These are phyloP conservation scores for Podospora didyma DNA, from an alignment of 495 filamentous ascomycete genomes.

Conservation along the genomic window DNA sequence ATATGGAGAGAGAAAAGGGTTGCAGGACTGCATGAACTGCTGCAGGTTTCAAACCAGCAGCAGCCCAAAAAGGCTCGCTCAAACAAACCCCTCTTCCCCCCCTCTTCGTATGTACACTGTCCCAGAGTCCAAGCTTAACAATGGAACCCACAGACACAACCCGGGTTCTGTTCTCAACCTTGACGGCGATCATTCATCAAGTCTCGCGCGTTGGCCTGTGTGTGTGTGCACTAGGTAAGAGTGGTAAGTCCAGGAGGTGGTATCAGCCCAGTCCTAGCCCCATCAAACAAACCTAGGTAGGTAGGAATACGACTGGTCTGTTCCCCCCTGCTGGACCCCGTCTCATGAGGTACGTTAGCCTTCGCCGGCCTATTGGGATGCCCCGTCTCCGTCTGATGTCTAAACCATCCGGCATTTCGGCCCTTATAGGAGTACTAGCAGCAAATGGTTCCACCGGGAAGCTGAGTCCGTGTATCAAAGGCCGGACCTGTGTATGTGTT, in stretches of 20 bases:
- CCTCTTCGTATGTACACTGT: too few relatives aligned
- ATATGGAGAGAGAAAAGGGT: not conserved
- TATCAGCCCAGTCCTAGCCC: too few relatives aligned
- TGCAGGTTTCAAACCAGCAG: conserved; percentile 25
- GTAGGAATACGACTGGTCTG: not conserved
- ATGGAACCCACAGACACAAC: not conserved
- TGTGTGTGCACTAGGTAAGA: too few relatives aligned
- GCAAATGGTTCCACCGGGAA: too few relatives aligned
- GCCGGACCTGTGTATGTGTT: too few relatives aligned
- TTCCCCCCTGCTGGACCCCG: not conserved
- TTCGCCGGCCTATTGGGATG: not conserved
- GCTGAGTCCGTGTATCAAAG: too few relatives aligned
- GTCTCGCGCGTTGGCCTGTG: not conserved
- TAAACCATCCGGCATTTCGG: too few relatives aligned
- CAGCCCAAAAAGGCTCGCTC: not conserved
- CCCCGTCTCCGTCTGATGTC: not conserved
- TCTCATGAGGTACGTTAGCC: not conserved
- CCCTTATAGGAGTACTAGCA: too few relatives aligned
- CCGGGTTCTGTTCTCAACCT: not conserved
- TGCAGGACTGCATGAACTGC: conserved; percentile 21
- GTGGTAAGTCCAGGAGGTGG: too few relatives aligned
- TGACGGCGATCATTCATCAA: conserved; percentile 11
- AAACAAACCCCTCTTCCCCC: too few relatives aligned
- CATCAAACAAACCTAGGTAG: not conserved
- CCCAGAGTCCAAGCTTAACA: too few relatives aligned